phyloP scores from a whole-genome alignment of 805 yeast species.

The Candida sanyiensis region DNA sequence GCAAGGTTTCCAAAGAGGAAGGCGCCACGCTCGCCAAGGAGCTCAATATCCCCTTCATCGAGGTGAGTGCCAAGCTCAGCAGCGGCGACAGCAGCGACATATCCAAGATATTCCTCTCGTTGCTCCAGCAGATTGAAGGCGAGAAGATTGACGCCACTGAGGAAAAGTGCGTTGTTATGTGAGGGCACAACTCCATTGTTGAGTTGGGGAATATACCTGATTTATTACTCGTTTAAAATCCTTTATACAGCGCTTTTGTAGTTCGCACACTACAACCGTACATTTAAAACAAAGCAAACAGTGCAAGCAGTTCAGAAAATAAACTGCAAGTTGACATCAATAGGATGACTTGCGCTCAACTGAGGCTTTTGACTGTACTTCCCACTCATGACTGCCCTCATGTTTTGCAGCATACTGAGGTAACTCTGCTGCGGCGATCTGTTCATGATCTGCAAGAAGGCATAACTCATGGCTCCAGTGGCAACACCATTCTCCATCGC shows the following conservation, averaged over 20 bases:
- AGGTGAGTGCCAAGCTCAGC: slow-evolving; percentile 77
- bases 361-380: slow-evolving; percentile 83
- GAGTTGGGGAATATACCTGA: too few relatives aligned
- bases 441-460: slow-evolving; percentile 60
- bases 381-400: slow-evolving; percentile 54
- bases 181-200: slow-evolving; percentile 13
- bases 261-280: slow-evolving; percentile 18
- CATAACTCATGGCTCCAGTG: slow-evolving; percentile 84
- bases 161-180: slow-evolving; percentile 48
- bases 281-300: slow-evolving; percentile 9
- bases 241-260: too few relatives aligned
- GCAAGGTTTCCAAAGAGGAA: slow-evolving; percentile 58
- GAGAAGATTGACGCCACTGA: slow-evolving; percentile 48
- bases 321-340: slow-evolving; percentile 53
- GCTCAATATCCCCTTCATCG: slow-evolving; percentile 68
- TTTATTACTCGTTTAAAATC: too few relatives aligned
- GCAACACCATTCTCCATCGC: slow-evolving; percentile 63
- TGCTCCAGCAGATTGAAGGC: slow-evolving; percentile 57
- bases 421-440: slow-evolving; percentile 63
- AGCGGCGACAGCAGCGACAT: slow-evolving; percentile 75
- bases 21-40: slow-evolving; percentile 57
- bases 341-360: slow-evolving; percentile 74
- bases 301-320: slow-evolving; percentile 19
- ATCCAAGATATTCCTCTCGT: slow-evolving; percentile 49
- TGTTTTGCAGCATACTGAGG: slow-evolving; percentile 60